Conservation (phyloP, 306 rosid species). For the Rosa rugosa region DNA sequence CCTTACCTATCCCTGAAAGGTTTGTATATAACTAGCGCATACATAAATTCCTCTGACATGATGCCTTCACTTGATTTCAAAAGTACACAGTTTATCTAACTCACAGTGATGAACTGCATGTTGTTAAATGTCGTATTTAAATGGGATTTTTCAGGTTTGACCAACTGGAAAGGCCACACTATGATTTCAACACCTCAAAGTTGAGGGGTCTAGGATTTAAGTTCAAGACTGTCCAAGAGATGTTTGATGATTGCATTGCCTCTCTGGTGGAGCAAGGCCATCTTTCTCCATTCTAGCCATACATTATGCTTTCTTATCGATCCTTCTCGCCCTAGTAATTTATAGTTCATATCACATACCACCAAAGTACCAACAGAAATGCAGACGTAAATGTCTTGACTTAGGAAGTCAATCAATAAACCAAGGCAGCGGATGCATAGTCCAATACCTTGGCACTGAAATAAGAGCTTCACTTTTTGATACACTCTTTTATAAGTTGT, state of each 20-base stretch:
- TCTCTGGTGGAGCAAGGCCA: slow-evolving; percentile 54
- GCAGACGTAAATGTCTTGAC: neutral
- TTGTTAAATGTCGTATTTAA: too few species aligned
- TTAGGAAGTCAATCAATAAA: neutral
- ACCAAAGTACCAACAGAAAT: neutral
- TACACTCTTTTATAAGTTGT: neutral
- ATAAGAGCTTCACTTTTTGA: neutral
- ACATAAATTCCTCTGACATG: neutral
- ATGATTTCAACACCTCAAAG: slow-evolving; percentile 55
- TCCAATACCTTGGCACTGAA: neutral
- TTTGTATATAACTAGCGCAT: slow-evolving; percentile 8
- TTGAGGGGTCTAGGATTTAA: slow-evolving; percentile 56
- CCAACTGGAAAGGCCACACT: slow-evolving; percentile 47
- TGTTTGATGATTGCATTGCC: slow-evolving; percentile 80
- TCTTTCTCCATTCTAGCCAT: slow-evolving; percentile 25
- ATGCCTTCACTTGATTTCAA: neutral
- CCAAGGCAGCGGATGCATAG: neutral
- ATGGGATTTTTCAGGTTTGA: slow-evolving; percentile 49
- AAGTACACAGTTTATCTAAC: neutral
- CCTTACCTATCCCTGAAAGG: slow-evolving; percentile 68
- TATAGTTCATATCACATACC: neutral
- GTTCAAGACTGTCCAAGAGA: slow-evolving; percentile 64
- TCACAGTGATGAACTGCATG: neutral
- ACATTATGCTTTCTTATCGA: neutral
- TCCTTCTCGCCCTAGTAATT: neutral